These are phyloP conservation scores for Sporisorium graminicola DNA, from an alignment of 1,284 basidiomycete species.

Conservation along the genomic window DNA sequence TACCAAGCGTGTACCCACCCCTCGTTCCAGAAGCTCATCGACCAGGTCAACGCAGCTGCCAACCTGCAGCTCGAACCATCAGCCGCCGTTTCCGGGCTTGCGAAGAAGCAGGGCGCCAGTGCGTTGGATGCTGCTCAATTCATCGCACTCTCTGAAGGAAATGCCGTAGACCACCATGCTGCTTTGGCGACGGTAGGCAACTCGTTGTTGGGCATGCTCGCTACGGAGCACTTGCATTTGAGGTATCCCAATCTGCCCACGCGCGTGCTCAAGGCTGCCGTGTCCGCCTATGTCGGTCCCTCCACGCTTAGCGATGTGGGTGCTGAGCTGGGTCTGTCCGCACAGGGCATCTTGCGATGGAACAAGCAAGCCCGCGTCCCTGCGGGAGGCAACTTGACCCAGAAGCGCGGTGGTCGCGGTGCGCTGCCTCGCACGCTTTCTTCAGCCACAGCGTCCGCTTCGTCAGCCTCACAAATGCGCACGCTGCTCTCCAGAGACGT, in stretches of 20 bases:
- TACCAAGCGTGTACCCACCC: slow-evolving; percentile 65
- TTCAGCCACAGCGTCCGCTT: neutral
- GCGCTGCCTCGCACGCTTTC: slow-evolving; percentile 1
- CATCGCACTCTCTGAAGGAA: slow-evolving; percentile 7
- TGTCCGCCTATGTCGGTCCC: slow-evolving; percentile 90
- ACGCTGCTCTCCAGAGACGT: slow-evolving; percentile 61
- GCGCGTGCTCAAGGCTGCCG: slow-evolving; percentile 86
- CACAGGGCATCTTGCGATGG: slow-evolving; percentile 69
- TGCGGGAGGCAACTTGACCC: slow-evolving; percentile 3
- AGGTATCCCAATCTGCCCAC: slow-evolving; percentile 92
- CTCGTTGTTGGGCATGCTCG: slow-evolving; percentile 89
- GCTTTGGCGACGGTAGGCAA: slow-evolving; percentile 86
- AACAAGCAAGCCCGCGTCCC: slow-evolving; percentile 71
- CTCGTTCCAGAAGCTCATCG: slow-evolving; percentile 47
- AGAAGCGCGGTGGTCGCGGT: slow-evolving; percentile 27
- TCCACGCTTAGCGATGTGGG: slow-evolving; percentile 85
- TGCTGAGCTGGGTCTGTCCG: slow-evolving; percentile 72
- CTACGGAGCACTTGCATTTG: slow-evolving; percentile 84
- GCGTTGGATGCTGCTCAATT: slow-evolving; percentile 37
- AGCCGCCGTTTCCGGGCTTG: slow-evolving; percentile 21
- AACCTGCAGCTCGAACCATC: slow-evolving; percentile 35
- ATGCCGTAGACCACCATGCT: slow-evolving; percentile 76
- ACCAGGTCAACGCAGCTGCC: slow-evolving; percentile 35
- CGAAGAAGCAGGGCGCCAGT: slow-evolving; percentile 21
- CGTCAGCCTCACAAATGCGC: slow-evolving; percentile 9